Conservation (phyloP, 2,329 filamentous ascomycete genomes). For the Fusarium concolor region DNA sequence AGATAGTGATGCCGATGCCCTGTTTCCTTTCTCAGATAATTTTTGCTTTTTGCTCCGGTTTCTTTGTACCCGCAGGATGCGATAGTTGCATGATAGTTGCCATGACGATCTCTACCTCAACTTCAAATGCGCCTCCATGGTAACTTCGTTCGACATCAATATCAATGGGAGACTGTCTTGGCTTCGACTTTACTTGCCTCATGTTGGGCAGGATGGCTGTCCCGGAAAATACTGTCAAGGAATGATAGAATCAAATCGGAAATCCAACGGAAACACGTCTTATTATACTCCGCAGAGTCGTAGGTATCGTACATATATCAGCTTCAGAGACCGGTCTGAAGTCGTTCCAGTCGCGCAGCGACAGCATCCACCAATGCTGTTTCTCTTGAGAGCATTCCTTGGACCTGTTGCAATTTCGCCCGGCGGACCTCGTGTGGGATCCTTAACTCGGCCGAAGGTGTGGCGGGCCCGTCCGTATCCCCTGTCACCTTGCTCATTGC, state of each 20-base stretch:
- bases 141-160: not conserved
- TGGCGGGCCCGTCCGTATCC: slow-evolving; percentile 44
- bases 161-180: not conserved
- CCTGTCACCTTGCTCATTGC: slow-evolving; percentile 52
- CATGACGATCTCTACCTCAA: slow-evolving; percentile 20
- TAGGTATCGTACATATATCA: slow-evolving; percentile 42
- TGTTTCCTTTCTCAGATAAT: not conserved
- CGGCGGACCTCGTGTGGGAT: slow-evolving; percentile 71
- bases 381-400: slow-evolving; percentile 72
- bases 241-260: slow-evolving; percentile 1
- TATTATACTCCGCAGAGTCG: slow-evolving; percentile 27
- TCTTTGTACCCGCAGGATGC: not conserved
- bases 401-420: slow-evolving; percentile 73
- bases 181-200: not conserved
- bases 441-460: slow-evolving; percentile 56
- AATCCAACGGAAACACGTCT: slow-evolving; percentile 17
- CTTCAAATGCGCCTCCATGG: not conserved
- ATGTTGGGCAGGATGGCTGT: not conserved
- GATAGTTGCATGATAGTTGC: not conserved
- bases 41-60: slow-evolving; percentile 9
- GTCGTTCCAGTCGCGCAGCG: slow-evolving; percentile 69
- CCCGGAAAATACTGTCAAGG: not conserved
- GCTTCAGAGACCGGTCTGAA: slow-evolving; percentile 53
- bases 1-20: not conserved
- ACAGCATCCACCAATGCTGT: slow-evolving; percentile 76